These are phyloP conservation scores for Polychaeton citri DNA, from an alignment of 2,329 filamentous ascomycete species.

Conservation along the genomic window DNA sequence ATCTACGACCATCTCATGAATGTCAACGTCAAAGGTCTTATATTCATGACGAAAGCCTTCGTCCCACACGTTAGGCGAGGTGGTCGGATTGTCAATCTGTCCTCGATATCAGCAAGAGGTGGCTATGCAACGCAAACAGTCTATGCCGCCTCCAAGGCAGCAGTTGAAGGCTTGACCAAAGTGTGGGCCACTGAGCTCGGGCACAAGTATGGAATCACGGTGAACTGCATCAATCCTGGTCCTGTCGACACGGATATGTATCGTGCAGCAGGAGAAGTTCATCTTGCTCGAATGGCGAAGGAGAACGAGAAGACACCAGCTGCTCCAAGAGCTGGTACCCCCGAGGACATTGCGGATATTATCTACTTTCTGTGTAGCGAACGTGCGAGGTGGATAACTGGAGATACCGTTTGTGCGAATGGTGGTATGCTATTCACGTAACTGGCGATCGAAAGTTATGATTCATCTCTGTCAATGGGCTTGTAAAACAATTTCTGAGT, in stretches of 20 bases:
- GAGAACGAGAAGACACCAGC: conserved; percentile 1
- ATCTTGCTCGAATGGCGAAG: too few species aligned
- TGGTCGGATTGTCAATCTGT: conserved; percentile 2
- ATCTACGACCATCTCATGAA: conserved; percentile 1
- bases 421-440: too few species aligned
- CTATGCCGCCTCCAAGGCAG: conserved; percentile 6
- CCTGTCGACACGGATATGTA: conserved; percentile 9
- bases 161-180: conserved; percentile 5
- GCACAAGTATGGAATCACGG: conserved; percentile 7
- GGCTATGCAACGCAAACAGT: conserved; percentile 1
- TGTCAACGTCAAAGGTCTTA: conserved; percentile 1
- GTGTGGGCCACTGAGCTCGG: conserved; percentile 7
- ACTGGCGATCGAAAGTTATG: too few species aligned
- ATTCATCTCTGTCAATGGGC: too few species aligned
- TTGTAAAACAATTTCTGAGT: too few species aligned
- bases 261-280: too few species aligned
- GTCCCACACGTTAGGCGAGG: background rate
- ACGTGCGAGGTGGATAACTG: conserved; percentile 1
- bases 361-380: conserved; percentile 1
- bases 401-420: conserved; percentile 1
- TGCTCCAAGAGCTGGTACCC: background rate
- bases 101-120: conserved; percentile 1
- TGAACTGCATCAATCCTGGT: conserved; percentile 7
- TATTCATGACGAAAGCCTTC: conserved; percentile 2
- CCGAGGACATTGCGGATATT: conserved; percentile 1